phyloP scores from a whole-genome alignment of 2,329 filamentous ascomycete species.

The Pestalotiopsis sp. region DNA sequence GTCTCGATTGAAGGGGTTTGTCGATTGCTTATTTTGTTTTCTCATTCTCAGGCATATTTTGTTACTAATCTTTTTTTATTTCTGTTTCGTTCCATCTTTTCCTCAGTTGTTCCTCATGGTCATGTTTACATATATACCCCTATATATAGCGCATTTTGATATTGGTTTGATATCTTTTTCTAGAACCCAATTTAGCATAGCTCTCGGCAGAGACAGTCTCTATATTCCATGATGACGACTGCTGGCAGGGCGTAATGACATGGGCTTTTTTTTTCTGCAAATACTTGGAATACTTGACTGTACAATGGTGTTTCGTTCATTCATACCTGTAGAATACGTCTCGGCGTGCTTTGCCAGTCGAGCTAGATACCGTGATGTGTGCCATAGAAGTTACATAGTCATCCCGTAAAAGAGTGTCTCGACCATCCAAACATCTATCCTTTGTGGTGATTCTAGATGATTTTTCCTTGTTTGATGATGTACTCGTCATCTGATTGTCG shows the following conservation, averaged over 20 bases:
- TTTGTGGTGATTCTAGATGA: too few relatives aligned
- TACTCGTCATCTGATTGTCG: too few relatives aligned
- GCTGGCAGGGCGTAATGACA: background rate
- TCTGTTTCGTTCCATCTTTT: background rate
- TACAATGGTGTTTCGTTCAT: too few relatives aligned
- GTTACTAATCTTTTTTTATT: background rate
- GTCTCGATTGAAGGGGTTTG: constrained; percentile 19
- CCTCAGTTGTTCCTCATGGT: background rate
- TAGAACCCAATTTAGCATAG: background rate
- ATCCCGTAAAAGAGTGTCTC: too few relatives aligned
- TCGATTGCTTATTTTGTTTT: background rate
- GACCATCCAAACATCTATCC: too few relatives aligned
- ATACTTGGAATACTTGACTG: background rate
- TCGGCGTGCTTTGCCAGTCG: too few relatives aligned
- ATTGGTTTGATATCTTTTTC: background rate
- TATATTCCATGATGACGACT: background rate
- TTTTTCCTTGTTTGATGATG: too few relatives aligned
- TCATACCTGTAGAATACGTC: too few relatives aligned
- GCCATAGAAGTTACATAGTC: too few relatives aligned
- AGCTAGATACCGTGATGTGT: too few relatives aligned
- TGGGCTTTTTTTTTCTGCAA: background rate
- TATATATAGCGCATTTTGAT: constrained; percentile 7
- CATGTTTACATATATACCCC: constrained; percentile 1
- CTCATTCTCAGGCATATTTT: background rate
- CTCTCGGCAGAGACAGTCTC: background rate